Evolutionary conservation across 2,329 filamentous ascomycete species (phyloP).

Genomic region (Aureobasidium namibiae): DNA sequence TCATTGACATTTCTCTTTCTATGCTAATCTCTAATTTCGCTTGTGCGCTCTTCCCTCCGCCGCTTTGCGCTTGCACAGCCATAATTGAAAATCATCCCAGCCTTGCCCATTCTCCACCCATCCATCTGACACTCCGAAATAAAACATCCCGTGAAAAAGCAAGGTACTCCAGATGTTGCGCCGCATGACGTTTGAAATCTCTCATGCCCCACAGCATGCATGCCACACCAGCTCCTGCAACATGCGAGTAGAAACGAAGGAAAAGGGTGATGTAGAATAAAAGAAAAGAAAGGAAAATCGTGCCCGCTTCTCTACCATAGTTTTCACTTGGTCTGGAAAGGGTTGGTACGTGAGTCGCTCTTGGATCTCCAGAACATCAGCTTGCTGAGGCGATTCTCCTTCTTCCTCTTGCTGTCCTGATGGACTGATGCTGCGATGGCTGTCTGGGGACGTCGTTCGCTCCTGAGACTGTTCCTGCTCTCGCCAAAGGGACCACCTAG

Average conservation of each 20-base stretch:
- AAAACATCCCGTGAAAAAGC: neutral
- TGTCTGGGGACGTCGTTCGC: slow-evolving; percentile 47
- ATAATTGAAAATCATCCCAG: slow-evolving; percentile 5
- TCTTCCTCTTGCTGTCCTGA: slow-evolving; percentile 46
- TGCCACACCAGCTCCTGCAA: slow-evolving; percentile 1
- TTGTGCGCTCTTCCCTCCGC: neutral
- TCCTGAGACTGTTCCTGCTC: slow-evolving; percentile 60
- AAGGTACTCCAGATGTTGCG: slow-evolving; percentile 7
- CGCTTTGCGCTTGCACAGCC: neutral
- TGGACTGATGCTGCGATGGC: slow-evolving; percentile 49
- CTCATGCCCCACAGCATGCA: slow-evolving; percentile 4
- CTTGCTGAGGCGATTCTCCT: slow-evolving; percentile 61
- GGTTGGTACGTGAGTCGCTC: slow-evolving; percentile 15
- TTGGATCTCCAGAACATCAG: slow-evolving; percentile 72
- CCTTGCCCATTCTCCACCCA: neutral
- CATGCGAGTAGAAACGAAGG: slow-evolving; percentile 11
- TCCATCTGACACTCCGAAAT: neutral
- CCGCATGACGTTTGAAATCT: neutral
- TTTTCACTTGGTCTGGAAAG: slow-evolving; percentile 7
- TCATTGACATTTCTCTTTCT: slow-evolving; percentile 7
- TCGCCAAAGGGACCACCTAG: slow-evolving; percentile 69
- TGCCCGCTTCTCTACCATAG: neutral
- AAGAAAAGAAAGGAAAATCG: neutral
- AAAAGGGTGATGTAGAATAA: slow-evolving; percentile 3
- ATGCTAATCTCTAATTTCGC: slow-evolving; percentile 11